phyloP scores from a whole-genome alignment of 1,284 basidiomycete genomes.

The Moesziomyces sp. region DNA sequence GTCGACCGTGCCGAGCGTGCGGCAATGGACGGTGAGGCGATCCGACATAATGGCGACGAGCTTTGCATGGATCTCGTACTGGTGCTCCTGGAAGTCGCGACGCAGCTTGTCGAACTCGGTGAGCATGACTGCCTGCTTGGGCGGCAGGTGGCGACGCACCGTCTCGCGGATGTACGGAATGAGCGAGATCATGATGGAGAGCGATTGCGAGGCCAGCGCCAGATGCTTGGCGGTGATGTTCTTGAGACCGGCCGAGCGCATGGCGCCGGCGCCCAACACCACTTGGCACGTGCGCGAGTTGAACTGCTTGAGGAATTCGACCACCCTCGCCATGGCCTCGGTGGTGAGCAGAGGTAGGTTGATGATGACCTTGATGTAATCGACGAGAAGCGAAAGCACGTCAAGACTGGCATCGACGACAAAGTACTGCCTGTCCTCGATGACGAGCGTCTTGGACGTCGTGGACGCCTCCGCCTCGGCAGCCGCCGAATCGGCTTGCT shows the following conservation, averaged over 20 bases:
- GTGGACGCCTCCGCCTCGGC: background rate
- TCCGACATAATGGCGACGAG: slow-evolving; percentile 98
- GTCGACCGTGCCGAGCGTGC: slow-evolving; percentile 73
- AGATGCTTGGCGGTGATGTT: slow-evolving; percentile 97
- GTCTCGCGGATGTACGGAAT: slow-evolving; percentile 95
- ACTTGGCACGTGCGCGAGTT: slow-evolving; percentile 99
- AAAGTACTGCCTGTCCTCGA: slow-evolving; percentile 76
- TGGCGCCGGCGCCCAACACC: slow-evolving; percentile 95
- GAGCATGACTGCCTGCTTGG: slow-evolving; percentile 94
- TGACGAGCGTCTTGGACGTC: slow-evolving; percentile 76
- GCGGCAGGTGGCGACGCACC: slow-evolving; percentile 87
- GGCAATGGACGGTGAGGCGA: slow-evolving; percentile 85
- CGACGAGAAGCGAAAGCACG: slow-evolving; percentile 79
- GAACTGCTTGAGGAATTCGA: slow-evolving; percentile 90
- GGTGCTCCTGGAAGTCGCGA: slow-evolving; percentile 98
- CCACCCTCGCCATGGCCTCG: slow-evolving; percentile 90
- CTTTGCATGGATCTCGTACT: slow-evolving; percentile 98
- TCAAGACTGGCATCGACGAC: slow-evolving; percentile 83
- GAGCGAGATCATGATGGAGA: slow-evolving; percentile 93
- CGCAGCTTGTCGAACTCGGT: slow-evolving; percentile 98
- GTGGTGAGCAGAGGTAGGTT: slow-evolving; percentile 89
- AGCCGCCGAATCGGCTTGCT: background rate
- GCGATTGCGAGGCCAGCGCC: slow-evolving; percentile 91
- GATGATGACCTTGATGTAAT: slow-evolving; percentile 88
- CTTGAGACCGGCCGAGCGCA: slow-evolving; percentile 95